Evolutionary conservation across 768 basidiomycete genomes (phyloP), one percentile per base, ranked within the genome.

Genomic region (Cantharellus cinnabarinus): DNA sequence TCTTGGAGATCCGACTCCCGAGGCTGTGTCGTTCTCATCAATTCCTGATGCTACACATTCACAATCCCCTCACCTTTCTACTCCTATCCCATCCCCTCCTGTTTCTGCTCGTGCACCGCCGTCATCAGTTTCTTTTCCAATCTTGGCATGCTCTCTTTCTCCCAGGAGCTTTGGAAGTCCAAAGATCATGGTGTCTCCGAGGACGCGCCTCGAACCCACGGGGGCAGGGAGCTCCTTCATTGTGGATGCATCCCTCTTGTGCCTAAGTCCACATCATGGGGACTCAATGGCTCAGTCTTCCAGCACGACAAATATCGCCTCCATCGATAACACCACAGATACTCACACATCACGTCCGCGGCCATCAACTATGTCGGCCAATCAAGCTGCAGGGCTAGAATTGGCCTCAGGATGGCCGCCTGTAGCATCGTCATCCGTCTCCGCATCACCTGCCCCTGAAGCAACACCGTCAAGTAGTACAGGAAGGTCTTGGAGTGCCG

Each of bases 171-270:
- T 64, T 4, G 58, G 64, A 2, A 67, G 68, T 0, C 70, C 73
- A 4, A 82, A 81, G 69, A 69, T 82, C 1, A 79, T 79, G 50
- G 70, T 81, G 1, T 79, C 80, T 0, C 77, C 78, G 1, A 71
- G 69, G 4, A 68, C 73, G 61, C 64, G 68, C 5, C 74, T 72
- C 1, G 80, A 83, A 66, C 75, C 80, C 2, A 75, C 71, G 68
- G 77, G 80, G 66, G 81, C 80, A 0, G 77, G 76, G 7, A 7
- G 44, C 29, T 29, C 29, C 44, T 10, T 10, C 44, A 48, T 29
- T 29, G 29, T 37, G 35, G 35, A 37, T 7, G 7, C 38, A 37
- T 10, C 10, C 10, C 52, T 37, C 3, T 63, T 66, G 38, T 70
- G 65, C 59, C 63, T 67, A 41, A 71, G 68, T 41, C 69, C 68